Evolutionary conservation across 108 stramenopile genomes (phyloP).

Genomic region (Stephanodiscus triporus): DNA sequence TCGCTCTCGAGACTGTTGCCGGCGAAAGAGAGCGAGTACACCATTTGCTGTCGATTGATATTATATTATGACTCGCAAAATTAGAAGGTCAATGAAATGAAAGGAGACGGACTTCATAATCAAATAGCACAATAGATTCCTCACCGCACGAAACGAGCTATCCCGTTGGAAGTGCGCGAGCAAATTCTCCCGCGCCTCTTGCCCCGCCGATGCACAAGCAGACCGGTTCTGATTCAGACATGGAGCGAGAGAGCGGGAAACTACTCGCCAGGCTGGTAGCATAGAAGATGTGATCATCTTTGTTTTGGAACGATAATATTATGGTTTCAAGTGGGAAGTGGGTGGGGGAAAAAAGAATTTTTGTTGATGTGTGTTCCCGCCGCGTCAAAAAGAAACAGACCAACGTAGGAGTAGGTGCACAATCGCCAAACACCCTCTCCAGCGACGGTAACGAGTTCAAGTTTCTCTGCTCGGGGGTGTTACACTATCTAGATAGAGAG

Average conservation of each 20-base stretch:
- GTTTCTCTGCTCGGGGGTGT: too few species aligned
- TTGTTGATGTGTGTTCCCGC: too few species aligned
- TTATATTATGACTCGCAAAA: neutral
- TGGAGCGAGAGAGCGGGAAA: neutral
- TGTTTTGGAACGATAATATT: neutral
- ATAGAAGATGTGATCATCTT: neutral
- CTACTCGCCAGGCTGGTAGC: neutral
- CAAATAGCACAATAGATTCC: neutral
- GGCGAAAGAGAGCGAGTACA: slow-evolving; percentile 29
- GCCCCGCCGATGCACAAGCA: neutral
- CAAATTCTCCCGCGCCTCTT: neutral
- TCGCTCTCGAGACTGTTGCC: slow-evolving; percentile 28
- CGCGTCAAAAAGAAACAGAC: too few species aligned
- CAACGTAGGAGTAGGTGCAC: too few species aligned
- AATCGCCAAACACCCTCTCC: too few species aligned
- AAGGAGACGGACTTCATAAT: neutral
- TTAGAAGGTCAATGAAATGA: neutral
- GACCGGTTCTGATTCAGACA: neutral
- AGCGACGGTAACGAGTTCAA: too few species aligned
- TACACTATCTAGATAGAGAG: too few species aligned
- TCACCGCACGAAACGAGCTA: slow-evolving; percentile 8
- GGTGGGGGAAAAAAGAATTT: too few species aligned
- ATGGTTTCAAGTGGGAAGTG: too few species aligned
- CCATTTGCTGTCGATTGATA: slow-evolving; percentile 9
- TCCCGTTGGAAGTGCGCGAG: neutral